Base-by-base conservation (phyloP, 805 yeast species). In the Yarrowia alimentaria region DNA sequence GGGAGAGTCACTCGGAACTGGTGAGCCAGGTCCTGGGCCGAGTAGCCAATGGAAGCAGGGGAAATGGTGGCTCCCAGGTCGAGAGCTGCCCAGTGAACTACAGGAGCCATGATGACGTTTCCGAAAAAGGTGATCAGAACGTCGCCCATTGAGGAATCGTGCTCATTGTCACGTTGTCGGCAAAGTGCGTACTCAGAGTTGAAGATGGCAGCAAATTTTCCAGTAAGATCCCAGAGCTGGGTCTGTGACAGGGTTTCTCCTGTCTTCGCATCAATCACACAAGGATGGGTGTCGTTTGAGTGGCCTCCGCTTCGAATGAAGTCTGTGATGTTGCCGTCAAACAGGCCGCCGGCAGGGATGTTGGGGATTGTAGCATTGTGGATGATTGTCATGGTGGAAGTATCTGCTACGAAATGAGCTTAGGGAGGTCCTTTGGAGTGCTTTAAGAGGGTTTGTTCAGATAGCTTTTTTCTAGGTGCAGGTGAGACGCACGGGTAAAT, bases 311-410 rank as follows among this genome's bases (percentile, higher is more conserved):
- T 30, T 4, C 37, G 35, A 11, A 43, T 43, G 10, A 43, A 43
- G 29, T 43, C 50, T n/a, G 50, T 43, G 37, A 43, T 43, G 17
- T 4, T 21, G 20, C 50, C 50, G 30, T 43, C 50, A 11, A 16
- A 43, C 13, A 43, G 50, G 13, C 9, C 6, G 22, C 21, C 37
- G 7, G 31, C 35, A 10, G 50, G 30, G 22, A 43, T 30, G 11
- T 30, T 18, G 19, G 28, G 37, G 6, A 16, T 10, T 9, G 21
- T 30, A 22, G 50, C 21, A 28, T 43, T 30, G 28, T 43, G 50
- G 37, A 43, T 43, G 30, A 43, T 43, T 12, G 47, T 18, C 47
- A 40, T 40, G 14, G 29, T 21, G 24, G n/a, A n/a, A n/a, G n/a
- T n/a, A n/a, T n/a, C n/a, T n/a, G n/a, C n/a, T n/a, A n/a, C n/a